Base-by-base conservation (phyloP, 768 basidiomycete genomes). In the Neoboletus brunneissimus region DNA sequence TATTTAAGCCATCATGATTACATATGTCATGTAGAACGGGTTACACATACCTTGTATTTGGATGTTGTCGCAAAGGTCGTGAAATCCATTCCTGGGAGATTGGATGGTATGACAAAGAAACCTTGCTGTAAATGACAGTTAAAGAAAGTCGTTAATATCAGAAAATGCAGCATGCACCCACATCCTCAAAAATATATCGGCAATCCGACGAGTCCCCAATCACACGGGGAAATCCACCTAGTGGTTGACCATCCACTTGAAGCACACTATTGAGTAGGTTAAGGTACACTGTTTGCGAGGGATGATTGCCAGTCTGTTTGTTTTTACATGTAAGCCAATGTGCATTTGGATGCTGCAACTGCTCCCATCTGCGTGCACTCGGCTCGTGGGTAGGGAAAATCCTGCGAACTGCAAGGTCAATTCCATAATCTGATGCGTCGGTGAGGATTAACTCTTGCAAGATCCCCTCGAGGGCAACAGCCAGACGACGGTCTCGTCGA, bases 401-500 rank as follows among this genome's bases (percentile, higher is more conserved):
- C 16, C 32, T 22, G 11, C 20, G 10, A 15, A 64, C 23, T 7
- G 64, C 65, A 4, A 34, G 43, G 37, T 66, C 64, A 3, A 66
- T 15, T 1, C 59, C 59, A 5, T 53, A 48, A 38, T 53, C 38
- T n/a, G 51, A 45, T 0, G 16, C 12, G 20, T 56, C 51, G 0
- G 40, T 18, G 0, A 50, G 32, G 13, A 56, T 59, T 3, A 13
- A 25, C 32, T 41, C 20, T 2, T 34, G 31, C 29, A 61, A 9
- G 2, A 53, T 15, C 0, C 41, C 31, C 45, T 71, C 64, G 13
- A 73, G 15, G 4, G 46, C 31, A 15, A 57, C 47, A 6, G 68
- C 57, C 6, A 72, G 43, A 37, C 66, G 63, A 20, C 56, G 20
- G 35, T 74, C 64, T 5, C 69, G 61, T 18, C 59, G 45, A 20